Evolutionary conservation across 1,284 basidiomycete species (phyloP), one percentile per base, ranked within the genome.

Genomic region (Porogramme epimiltina): DNA sequence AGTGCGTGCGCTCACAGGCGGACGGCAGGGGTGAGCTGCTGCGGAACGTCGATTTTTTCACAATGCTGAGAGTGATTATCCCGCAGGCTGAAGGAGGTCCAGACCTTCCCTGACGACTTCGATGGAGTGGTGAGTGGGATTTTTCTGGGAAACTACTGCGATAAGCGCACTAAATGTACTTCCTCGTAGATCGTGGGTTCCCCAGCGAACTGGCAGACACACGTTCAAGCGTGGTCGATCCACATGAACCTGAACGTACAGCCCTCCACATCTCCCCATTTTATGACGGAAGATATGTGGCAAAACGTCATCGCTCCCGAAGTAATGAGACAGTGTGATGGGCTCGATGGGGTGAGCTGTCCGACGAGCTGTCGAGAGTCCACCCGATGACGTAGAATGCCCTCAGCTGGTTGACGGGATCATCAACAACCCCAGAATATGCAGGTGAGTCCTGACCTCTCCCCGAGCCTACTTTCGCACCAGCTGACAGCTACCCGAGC

Each of bases 361-460:
- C 23, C 20, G 4, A 9, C 22, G 31, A 31, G 39, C 13, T 5
- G 1, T 37, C 19, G 8, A 13, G 47, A 10, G 22, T 8, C 16
- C 23, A 40, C 22, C 37, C n/a, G 34, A 37, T 18, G 5, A 13
- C 22, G 6, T 39, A 44, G 37, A 55, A 20, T 24, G 38, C 28
- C 43, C 5, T 20, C 41, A 66, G 63, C 42, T 66, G 13, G 45
- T 43, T 2, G 70, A 72, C 49, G 67, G 67, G 3, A 66, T 72
- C 53, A 67, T 72, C 47, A 67, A 62, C 42, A 65, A 70, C 38
- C 70, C 71, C 1, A 62, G 62, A 36, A 54, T 53, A 15, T 73
- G 72, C 65, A 55, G 61, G 55, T 64, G 26, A 44, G 20, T 16
- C 4, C 3, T 23, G 22, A 8, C 10, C 18, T n/a, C 20, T 16